A percentile compares a stretch with the other conserved stretches of the same genome.
phyloP scores from a whole-genome alignment of 768 basidiomycete genomes.

The Boletus subparvulus region DNA sequence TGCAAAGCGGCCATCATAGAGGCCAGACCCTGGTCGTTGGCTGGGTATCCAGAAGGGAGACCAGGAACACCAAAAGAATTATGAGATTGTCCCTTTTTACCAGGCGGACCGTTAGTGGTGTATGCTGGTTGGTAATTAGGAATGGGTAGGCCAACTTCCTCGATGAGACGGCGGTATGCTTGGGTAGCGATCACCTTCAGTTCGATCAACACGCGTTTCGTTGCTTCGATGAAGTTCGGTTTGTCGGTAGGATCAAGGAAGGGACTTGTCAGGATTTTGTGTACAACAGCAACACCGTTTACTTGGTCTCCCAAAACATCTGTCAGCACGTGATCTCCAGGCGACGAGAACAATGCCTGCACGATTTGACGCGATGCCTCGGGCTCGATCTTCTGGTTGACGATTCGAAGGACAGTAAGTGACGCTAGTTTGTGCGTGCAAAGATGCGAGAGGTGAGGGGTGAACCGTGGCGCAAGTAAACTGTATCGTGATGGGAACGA shows the following conservation, averaged over 20 bases:
- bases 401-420: constrained; percentile 89
- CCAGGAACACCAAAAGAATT: constrained; percentile 68
- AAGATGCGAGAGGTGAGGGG: constrained; percentile 92
- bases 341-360: constrained; percentile 87
- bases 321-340: constrained; percentile 84
- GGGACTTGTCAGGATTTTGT: constrained; percentile 87
- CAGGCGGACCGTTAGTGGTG: constrained; percentile 55
- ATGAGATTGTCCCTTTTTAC: constrained; percentile 57
- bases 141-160: constrained; percentile 91
- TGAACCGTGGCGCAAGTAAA: constrained; percentile 91
- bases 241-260: constrained; percentile 76
- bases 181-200: constrained; percentile 94
- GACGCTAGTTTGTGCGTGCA: constrained; percentile 98
- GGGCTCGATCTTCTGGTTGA: constrained; percentile 94
- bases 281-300: constrained; percentile 89
- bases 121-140: constrained; percentile 85
- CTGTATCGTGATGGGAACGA: constrained; percentile 95
- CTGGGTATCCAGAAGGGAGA: constrained; percentile 74
- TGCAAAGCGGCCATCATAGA: constrained; percentile 93
- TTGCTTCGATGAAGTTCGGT: constrained; percentile 73
- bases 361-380: constrained; percentile 85
- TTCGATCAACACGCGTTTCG: constrained; percentile 86
- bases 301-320: constrained; percentile 97
- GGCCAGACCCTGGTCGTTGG: constrained; percentile 81
- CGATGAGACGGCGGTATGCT: constrained; percentile 89